Evolutionary conservation across 768 basidiomycete genomes (phyloP).

Genomic region (Scleroderma bovista): DNA sequence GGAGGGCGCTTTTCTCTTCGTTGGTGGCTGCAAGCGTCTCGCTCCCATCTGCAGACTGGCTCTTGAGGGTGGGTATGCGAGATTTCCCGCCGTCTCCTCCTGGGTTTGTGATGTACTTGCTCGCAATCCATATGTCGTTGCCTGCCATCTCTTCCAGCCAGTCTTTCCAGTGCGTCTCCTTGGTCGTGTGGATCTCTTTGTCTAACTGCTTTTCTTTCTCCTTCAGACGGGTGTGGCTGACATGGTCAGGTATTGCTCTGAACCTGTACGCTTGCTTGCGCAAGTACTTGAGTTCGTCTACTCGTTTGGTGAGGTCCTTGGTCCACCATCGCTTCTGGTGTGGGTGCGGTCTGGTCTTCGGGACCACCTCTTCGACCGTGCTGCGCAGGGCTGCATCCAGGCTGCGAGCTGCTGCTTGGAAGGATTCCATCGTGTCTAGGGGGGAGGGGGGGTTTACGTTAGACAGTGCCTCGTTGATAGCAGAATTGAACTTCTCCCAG

Average conservation of each 20-base stretch:
- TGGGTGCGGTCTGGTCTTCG: slow-evolving; percentile 6
- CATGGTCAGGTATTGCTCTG: neutral
- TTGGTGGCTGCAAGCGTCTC: slow-evolving; percentile 5
- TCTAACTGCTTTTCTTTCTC: neutral
- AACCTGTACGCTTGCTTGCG: neutral
- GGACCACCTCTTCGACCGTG: slow-evolving; percentile 6
- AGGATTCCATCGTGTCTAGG: neutral
- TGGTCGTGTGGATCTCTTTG: neutral
- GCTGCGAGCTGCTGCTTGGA: neutral
- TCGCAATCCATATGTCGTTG: slow-evolving; percentile 1
- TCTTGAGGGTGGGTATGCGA: neutral
- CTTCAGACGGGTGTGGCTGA: neutral
- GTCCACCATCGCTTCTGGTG: slow-evolving; percentile 20
- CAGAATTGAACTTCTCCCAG: neutral
- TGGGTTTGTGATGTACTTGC: neutral
- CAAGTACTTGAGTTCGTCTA: neutral
- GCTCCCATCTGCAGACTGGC: neutral
- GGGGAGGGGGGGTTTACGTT: neutral
- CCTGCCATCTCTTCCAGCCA: slow-evolving; percentile 4
- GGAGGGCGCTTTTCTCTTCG: slow-evolving; percentile 11
- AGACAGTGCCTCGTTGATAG: neutral
- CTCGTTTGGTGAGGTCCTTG: slow-evolving; percentile 1
- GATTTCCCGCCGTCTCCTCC: neutral
- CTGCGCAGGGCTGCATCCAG: slow-evolving; percentile 13
- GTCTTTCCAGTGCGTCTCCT: slow-evolving; percentile 7